A percentile compares a stretch with the other conserved stretches of the same genome.
Evolutionary conservation across 306 rosid genomes (phyloP).

Genomic region (Lathyrus tuberosus): DNA sequence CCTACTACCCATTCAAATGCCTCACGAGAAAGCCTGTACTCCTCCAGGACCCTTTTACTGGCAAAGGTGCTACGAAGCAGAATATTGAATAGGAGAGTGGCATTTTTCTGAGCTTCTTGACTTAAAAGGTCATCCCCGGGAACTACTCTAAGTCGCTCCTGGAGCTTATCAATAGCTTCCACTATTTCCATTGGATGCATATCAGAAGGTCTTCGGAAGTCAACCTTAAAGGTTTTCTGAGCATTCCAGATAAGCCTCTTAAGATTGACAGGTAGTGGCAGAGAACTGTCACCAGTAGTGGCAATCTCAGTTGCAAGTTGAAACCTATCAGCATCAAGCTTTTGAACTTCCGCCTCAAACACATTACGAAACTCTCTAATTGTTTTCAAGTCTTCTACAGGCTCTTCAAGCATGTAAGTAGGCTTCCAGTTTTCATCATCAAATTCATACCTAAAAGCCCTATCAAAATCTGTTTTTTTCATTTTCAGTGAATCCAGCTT

Average conservation of each 20-base stretch:
- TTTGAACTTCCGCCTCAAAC: slow-evolving; percentile 93
- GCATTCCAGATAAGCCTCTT: slow-evolving; percentile 99
- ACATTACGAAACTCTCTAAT: slow-evolving; percentile 94
- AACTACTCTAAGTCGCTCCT: slow-evolving; percentile 93
- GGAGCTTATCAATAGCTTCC: slow-evolving; percentile 98
- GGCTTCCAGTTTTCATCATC: slow-evolving; percentile 98
- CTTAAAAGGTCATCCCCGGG: slow-evolving; percentile 94
- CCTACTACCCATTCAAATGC: slow-evolving; percentile 99
- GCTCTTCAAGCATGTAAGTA: slow-evolving; percentile 90
- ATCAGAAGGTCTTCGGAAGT: slow-evolving; percentile 91
- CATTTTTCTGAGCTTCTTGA: slow-evolving; percentile 96
- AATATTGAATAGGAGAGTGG: slow-evolving; percentile 86
- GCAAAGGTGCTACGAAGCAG: slow-evolving; percentile 96
- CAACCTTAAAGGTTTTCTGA: slow-evolving; percentile 91
- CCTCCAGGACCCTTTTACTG: slow-evolving; percentile 95
- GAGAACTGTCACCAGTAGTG: slow-evolving; percentile 81
- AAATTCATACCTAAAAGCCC: slow-evolving; percentile 80
- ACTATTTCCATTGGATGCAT: slow-evolving; percentile 99
- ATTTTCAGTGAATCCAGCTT: slow-evolving; percentile 93
- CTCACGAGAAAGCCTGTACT: slow-evolving; percentile 96
- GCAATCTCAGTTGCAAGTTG: slow-evolving; percentile 92
- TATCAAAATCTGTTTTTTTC: slow-evolving; percentile 85
- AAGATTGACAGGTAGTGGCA: slow-evolving; percentile 94
- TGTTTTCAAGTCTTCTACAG: slow-evolving; percentile 92
- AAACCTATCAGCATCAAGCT: slow-evolving; percentile 82